These are phyloP conservation scores for Crithidia acanthocephali DNA, from an alignment of 208 protist genomes.

Conservation along the genomic window DNA sequence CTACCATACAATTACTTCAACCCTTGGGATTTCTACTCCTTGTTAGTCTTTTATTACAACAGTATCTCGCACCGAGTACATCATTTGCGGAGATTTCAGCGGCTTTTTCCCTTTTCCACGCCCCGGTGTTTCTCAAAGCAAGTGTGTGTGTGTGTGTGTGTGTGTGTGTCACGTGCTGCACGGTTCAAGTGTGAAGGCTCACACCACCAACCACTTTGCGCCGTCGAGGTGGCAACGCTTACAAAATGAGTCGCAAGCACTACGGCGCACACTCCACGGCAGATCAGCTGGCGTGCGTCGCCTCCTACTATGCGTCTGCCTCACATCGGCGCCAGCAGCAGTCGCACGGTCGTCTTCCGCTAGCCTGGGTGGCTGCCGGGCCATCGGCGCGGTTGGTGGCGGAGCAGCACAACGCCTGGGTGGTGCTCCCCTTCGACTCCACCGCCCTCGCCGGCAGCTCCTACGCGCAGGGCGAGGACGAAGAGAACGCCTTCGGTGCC, in stretches of 20 bases:
- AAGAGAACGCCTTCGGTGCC: slow-evolving; percentile 22
- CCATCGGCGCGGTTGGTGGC: slow-evolving; percentile 44
- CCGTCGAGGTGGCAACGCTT: too few relatives aligned
- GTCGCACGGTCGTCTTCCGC: slow-evolving; percentile 33
- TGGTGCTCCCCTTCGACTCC: slow-evolving; percentile 37
- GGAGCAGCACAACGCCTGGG: slow-evolving; percentile 47
- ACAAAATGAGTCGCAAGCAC: background rate
- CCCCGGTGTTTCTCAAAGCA: too few relatives aligned
- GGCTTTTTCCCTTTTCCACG: too few relatives aligned
- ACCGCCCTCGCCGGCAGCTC: background rate
- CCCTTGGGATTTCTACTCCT: too few relatives aligned
- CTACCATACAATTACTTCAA: too few relatives aligned
- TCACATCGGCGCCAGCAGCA: slow-evolving; percentile 23
- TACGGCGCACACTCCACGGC: background rate
- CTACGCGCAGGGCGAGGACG: background rate
- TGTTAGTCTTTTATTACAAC: too few relatives aligned
- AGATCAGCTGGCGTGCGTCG: slow-evolving; percentile 25
- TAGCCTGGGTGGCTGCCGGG: slow-evolving; percentile 44
- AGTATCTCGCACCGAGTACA: too few relatives aligned
- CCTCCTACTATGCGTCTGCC: slow-evolving; percentile 21
- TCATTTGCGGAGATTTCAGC: too few relatives aligned
- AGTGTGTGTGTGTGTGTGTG: too few relatives aligned
- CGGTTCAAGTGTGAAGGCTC: too few relatives aligned
- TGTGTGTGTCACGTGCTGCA: too few relatives aligned
- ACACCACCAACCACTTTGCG: too few relatives aligned